Conservation (phyloP, 2,329 filamentous ascomycete genomes). For the Penicillium sp. region DNA sequence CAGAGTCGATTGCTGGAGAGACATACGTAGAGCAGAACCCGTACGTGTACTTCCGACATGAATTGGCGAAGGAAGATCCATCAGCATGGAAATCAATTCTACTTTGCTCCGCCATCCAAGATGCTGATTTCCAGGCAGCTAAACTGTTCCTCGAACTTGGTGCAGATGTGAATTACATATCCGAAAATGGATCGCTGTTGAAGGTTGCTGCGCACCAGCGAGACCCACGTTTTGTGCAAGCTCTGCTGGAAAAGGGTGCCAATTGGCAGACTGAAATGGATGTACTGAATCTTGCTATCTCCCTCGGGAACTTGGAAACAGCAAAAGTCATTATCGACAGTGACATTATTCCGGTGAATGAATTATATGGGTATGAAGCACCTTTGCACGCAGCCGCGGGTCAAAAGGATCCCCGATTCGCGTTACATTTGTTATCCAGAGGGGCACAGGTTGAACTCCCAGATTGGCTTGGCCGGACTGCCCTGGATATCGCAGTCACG, state of each 20-base stretch:
- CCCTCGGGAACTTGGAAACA: neutral
- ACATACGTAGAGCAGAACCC: neutral
- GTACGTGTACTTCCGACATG: neutral
- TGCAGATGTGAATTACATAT: neutral
- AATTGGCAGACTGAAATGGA: neutral
- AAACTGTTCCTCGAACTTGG: neutral
- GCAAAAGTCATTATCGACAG: neutral
- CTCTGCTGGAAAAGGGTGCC: neutral
- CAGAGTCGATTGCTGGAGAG: neutral
- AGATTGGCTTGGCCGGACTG: fast-evolving
- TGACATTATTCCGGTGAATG: neutral
- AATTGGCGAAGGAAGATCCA: neutral
- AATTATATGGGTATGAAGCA: no score
- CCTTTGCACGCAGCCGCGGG: neutral
- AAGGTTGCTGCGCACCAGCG: neutral
- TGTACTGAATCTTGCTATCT: neutral
- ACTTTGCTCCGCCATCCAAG: neutral
- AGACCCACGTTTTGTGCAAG: neutral
- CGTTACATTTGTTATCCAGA: neutral
- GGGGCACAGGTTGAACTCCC: neutral
- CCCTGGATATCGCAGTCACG: neutral
- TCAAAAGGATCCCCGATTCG: neutral
- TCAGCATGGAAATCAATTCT: neutral
- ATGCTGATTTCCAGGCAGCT: neutral
- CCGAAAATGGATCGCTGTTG: neutral